Evolutionary conservation across 1,284 basidiomycete genomes (phyloP), one percentile per base, ranked within the genome.

Genomic region (Tranzscheliella williamsii): DNA sequence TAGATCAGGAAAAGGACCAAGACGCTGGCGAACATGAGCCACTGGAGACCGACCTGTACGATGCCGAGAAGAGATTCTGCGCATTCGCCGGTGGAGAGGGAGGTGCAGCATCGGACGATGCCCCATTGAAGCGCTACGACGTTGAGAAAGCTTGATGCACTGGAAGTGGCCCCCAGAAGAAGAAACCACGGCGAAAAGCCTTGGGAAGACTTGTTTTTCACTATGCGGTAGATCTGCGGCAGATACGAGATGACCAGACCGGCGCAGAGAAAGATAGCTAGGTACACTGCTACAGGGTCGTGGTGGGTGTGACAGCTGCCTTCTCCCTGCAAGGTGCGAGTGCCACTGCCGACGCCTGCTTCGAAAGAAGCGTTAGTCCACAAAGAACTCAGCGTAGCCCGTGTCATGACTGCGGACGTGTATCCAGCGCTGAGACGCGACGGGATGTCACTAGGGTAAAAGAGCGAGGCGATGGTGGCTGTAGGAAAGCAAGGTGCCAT

Each of bases 101-200:
- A 43, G 22, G 81, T 80, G 78, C 93, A 97, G 76, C 93, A 97
- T 42, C 82, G 84, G 41, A 97, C 83, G 37, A 91, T 81, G 0
- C 86, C 85, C 85, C 90, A 96, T 75, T 96, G 91, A 57, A 96
- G 84, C 4, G 90, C 86, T 23, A 95, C 79, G 17, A 80, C 77
- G 43, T 80, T 80, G 52, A 78, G 70, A 32, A 80, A 69, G 38
- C 73, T 74, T 30, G 73, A 72, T 7, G 79, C 76, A 45, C 70
- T 73, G 39, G 74, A 76, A 16, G 90, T 94, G 48, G 89, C 88
- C 9, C 95, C 95, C 0, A 97, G 83, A 2, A 97, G 82, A n/a
- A 97, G 81, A 76, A 90, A 98, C 86, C 89, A 89, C 42, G 91
- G 90, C 53, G 89, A 91, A 57, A 95, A 85, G 0, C 92, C 92